Percentiles rank a stretch among this genome's conserved stretches.
Evolutionary conservation across 768 basidiomycete species (phyloP).

Genomic region (Leucosporidium yakuticum): DNA sequence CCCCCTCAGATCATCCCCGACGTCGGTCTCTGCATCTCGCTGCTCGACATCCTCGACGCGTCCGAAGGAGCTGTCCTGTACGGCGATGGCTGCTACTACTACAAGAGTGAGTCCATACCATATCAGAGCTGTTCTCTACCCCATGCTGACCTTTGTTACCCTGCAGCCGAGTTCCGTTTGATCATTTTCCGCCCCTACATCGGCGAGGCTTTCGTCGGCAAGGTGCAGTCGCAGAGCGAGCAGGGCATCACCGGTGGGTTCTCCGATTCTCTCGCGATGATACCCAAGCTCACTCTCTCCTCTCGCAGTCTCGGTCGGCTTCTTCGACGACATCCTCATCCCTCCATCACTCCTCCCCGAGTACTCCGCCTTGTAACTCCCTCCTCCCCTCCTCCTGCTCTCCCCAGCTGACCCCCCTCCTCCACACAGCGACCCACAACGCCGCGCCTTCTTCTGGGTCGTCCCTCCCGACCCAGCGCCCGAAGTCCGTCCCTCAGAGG

Average conservation of each 20-base stretch:
- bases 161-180: conserved; percentile 73
- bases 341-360: conserved; percentile 72
- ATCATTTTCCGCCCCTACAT: conserved; percentile 86
- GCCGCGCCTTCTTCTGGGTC: conserved; percentile 44
- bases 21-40: conserved; percentile 81
- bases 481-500: not conserved
- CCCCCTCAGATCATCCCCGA: conserved; percentile 67
- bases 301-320: conserved; percentile 52
- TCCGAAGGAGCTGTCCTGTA: conserved; percentile 90
- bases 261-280: not conserved
- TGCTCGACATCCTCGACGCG: conserved; percentile 77
- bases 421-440: conserved; percentile 40
- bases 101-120: conserved; percentile 59
- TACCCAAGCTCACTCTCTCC: not conserved
- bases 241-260: conserved; percentile 73
- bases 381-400: not conserved
- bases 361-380: conserved; percentile 50
- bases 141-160: not conserved
- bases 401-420: not conserved
- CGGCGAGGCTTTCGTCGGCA: conserved; percentile 82
- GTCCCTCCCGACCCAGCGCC: conserved; percentile 17
- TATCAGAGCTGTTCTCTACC: too few relatives aligned
- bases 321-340: conserved; percentile 91
- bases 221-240: conserved; percentile 78
- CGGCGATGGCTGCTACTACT: conserved; percentile 91